A percentile compares a stretch with the other conserved stretches of the same genome.
Evolutionary conservation across 2,329 filamentous ascomycete species (phyloP).

Genomic region (Colletotrichum costaricense): DNA sequence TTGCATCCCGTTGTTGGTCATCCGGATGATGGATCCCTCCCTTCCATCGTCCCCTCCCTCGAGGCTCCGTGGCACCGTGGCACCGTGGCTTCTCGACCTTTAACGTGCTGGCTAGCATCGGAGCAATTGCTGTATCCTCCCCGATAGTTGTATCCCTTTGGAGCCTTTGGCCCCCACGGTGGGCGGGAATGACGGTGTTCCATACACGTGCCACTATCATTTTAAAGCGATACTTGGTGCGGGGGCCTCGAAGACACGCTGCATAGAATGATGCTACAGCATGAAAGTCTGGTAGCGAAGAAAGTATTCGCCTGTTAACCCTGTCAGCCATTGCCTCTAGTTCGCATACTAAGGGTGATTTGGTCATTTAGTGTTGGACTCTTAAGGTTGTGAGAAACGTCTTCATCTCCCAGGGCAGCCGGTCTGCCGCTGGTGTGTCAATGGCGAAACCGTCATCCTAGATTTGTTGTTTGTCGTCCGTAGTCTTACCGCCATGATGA

Average conservation of each 20-base stretch:
- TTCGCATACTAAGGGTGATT: background rate
- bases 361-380: background rate
- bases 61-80: background rate
- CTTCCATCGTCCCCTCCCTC: background rate
- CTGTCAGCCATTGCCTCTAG: background rate
- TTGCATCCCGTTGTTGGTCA: background rate
- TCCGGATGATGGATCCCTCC: no score
- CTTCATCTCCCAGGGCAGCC: conserved; percentile 2
- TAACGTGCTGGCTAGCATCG: background rate
- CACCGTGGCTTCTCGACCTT: background rate
- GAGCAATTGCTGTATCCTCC: background rate
- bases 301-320: background rate
- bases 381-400: background rate
- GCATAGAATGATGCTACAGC: background rate
- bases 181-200: no score
- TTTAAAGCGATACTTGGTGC: background rate
- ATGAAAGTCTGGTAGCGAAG: background rate
- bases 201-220: background rate
- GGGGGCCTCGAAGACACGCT: no score
- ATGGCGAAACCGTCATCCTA: background rate
- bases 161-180: background rate
- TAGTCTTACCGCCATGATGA: background rate
- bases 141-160: background rate
- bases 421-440: background rate
- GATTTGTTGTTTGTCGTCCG: background rate